phyloP scores from a whole-genome alignment of 805 yeast genomes.

The Myxozyma sirexii region DNA sequence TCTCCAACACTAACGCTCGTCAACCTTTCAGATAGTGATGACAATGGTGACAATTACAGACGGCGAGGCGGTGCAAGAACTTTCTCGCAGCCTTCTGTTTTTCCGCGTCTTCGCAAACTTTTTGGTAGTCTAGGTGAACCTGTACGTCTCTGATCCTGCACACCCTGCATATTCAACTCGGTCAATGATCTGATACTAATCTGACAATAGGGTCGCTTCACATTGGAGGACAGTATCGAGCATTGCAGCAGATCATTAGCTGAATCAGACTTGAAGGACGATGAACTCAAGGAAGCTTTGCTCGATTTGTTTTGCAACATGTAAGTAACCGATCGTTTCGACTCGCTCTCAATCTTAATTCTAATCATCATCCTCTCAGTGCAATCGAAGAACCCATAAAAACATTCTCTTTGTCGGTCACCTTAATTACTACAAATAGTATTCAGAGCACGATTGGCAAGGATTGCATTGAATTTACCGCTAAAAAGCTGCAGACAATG shows the following conservation, averaged over 20 bases:
- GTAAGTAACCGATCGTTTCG: constrained; percentile 14
- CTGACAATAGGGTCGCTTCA: constrained; percentile 11
- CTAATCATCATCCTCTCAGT: constrained; percentile 6
- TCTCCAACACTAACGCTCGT: neutral
- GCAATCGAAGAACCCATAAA: constrained; percentile 87
- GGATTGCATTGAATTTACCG: constrained; percentile 68
- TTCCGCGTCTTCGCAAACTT: constrained; percentile 22
- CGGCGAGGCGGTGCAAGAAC: constrained; percentile 9
- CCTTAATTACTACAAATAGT: constrained; percentile 67
- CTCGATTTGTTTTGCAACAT: constrained; percentile 6
- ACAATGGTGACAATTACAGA: constrained; percentile 7
- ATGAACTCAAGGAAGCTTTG: constrained; percentile 8
- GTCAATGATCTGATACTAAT: neutral
- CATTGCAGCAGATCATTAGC: constrained; percentile 13
- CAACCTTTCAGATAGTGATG: constrained; percentile 12
- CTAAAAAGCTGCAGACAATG: constrained; percentile 60
- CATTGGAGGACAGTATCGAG: constrained; percentile 8
- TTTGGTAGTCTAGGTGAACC: constrained; percentile 28
- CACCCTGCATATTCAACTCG: neutral
- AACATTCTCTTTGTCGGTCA: constrained; percentile 66
- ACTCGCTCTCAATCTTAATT: neutral
- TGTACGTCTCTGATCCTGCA: constrained; percentile 7
- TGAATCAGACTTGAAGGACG: constrained; percentile 2
- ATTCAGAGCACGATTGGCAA: constrained; percentile 67
- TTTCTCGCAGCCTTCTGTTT: neutral